These are phyloP conservation scores for Geum urbanum DNA, from an alignment of 306 rosid species.

Conservation along the genomic window DNA sequence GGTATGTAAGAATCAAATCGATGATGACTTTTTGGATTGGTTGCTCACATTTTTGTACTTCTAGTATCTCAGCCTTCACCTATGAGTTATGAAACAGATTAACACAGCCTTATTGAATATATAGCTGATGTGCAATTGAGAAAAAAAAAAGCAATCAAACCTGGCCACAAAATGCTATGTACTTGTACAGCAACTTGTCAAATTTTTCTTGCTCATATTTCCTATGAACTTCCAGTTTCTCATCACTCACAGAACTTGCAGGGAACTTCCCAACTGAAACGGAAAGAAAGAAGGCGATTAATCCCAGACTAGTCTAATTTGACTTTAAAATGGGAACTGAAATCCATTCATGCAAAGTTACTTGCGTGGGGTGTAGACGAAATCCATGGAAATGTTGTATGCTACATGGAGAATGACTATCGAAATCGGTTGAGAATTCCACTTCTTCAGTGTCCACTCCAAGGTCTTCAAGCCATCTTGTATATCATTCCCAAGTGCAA, in stretches of 20 bases:
- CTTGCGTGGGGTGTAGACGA: slow-evolving; percentile 78
- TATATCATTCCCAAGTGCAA: slow-evolving; percentile 34
- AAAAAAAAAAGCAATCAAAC: slow-evolving; percentile 23
- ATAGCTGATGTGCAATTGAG: too few relatives aligned
- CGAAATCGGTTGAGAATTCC: slow-evolving; percentile 68
- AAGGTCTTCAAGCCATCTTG: slow-evolving; percentile 34
- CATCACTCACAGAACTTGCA: slow-evolving; percentile 65
- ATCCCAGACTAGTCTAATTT: slow-evolving; percentile 14
- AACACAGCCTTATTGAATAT: background rate
- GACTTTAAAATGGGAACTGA: background rate
- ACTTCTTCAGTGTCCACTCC: slow-evolving; percentile 36
- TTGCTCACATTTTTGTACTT: slow-evolving; percentile 56
- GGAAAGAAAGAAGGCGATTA: slow-evolving; percentile 2
- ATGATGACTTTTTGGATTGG: slow-evolving; percentile 50
- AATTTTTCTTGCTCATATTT: slow-evolving; percentile 56
- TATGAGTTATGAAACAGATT: slow-evolving; percentile 20
- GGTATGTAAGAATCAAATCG: slow-evolving; percentile 49
- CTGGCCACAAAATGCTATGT: slow-evolving; percentile 63
- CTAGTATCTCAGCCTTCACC: slow-evolving; percentile 55
- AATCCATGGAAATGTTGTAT: slow-evolving; percentile 43
- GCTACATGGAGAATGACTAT: slow-evolving; percentile 56
- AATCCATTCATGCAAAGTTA: slow-evolving; percentile 17
- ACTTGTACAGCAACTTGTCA: slow-evolving; percentile 52
- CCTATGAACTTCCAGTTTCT: slow-evolving; percentile 48
- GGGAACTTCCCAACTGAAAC: slow-evolving; percentile 78